These are phyloP conservation scores for Colletotrichum abscissum DNA, from an alignment of 2,329 filamentous ascomycete genomes.

Conservation along the genomic window DNA sequence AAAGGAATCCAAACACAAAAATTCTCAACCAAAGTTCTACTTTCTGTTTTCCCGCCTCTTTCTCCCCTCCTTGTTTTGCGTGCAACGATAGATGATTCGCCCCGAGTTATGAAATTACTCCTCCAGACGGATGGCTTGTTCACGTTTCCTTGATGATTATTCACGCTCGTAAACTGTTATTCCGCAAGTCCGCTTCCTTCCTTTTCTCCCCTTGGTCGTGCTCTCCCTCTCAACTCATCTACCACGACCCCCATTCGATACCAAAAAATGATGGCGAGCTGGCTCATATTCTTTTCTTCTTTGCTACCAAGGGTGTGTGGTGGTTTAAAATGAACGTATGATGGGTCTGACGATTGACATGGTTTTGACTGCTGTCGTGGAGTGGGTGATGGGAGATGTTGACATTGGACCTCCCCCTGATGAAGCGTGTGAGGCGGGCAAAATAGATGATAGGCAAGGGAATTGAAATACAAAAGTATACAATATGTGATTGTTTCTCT, in stretches of 20 bases:
- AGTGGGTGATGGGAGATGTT: no score
- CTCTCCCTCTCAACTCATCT: not conserved
- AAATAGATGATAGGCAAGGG: constrained; percentile 4
- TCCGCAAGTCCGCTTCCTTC: not conserved
- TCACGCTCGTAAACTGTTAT: not conserved
- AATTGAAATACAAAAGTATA: constrained; percentile 11
- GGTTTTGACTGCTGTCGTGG: not conserved
- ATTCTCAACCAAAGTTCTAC: constrained; percentile 33
- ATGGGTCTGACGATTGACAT: not conserved
- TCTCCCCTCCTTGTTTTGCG: not conserved
- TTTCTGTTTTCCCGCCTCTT: constrained; percentile 1
- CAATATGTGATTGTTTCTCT: not conserved
- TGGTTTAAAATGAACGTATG: not conserved
- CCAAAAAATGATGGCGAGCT: constrained; percentile 17
- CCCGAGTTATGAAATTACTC: not conserved
- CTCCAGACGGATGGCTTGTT: not conserved
- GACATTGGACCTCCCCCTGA: no score
- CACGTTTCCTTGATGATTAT: not conserved
- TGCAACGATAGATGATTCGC: constrained; percentile 27
- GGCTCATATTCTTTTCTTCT: not conserved
- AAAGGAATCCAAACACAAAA: constrained; percentile 21
- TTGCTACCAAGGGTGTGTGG: not conserved
- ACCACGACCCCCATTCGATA: constrained; percentile 13
- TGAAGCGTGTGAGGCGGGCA: not conserved
- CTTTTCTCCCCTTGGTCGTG: not conserved